A percentile compares a stretch with the other conserved stretches of the same genome.
Evolutionary conservation across 179 eudicot species (phyloP).

Genomic region (Camellia oleifera): DNA sequence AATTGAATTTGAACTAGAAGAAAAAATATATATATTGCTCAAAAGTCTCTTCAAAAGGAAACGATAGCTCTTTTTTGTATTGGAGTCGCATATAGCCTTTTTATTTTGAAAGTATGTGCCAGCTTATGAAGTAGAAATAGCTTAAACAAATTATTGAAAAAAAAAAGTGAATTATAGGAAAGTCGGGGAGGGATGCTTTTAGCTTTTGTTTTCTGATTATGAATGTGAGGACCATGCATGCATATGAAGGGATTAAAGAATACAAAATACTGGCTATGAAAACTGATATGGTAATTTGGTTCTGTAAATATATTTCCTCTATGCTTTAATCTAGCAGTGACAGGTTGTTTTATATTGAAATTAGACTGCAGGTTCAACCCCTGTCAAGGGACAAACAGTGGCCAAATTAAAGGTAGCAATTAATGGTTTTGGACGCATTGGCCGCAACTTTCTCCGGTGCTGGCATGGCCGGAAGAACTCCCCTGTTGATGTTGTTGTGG

Average conservation of each 20-base stretch:
- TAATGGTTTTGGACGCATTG: slow-evolving; percentile 96
- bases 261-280: neutral
- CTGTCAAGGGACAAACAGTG: slow-evolving; percentile 61
- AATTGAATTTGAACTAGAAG: neutral
- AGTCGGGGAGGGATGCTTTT: too few species aligned
- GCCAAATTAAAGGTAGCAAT: slow-evolving; percentile 96
- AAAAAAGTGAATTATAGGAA: too few species aligned
- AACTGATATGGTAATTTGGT: neutral
- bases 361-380: slow-evolving; percentile 40
- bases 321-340: neutral
- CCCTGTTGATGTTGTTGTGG: slow-evolving; percentile 89
- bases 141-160: too few species aligned
- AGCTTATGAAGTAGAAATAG: too few species aligned
- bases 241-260: neutral
- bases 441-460: slow-evolving; percentile 96
- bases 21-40: neutral
- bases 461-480: slow-evolving; percentile 97
- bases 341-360: neutral
- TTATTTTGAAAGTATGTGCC: too few species aligned
- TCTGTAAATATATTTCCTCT: neutral
- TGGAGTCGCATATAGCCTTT: too few species aligned
- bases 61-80: too few species aligned
- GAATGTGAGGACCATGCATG: neutral
- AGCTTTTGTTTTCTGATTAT: too few species aligned
- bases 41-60: neutral